Percentiles rank a stretch among this genome's conserved stretches.
Conservation (phyloP, 1,284 basidiomycete species). For the Apiotrichum mycotoxinovorans region DNA sequence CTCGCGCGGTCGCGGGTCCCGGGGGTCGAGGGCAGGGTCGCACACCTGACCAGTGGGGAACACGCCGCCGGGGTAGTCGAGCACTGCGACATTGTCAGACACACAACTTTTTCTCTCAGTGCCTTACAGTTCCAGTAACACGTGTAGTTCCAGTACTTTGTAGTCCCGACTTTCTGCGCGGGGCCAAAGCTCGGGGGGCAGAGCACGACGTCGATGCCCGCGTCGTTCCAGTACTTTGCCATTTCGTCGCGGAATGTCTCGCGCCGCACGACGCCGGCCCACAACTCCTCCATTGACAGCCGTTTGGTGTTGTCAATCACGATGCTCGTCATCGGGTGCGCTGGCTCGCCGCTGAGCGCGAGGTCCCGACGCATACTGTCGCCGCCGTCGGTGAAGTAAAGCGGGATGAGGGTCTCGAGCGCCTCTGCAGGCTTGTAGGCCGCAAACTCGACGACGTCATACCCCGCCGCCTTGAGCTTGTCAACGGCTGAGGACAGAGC, state of each 20-base stretch:
- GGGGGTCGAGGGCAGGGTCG: constrained; percentile 4
- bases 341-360: constrained; percentile 29
- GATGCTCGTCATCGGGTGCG: constrained; percentile 17
- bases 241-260: constrained; percentile 8
- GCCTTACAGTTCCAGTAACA: constrained; percentile 50
- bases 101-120: background rate
- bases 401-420: constrained; percentile 28
- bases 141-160: constrained; percentile 55
- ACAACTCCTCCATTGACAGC: too few species aligned
- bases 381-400: constrained; percentile 44
- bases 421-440: constrained; percentile 23
- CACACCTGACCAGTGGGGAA: constrained; percentile 60
- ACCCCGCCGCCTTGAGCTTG: constrained; percentile 26
- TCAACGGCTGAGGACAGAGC: constrained; percentile 33
- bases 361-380: constrained; percentile 21
- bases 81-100: constrained; percentile 25
- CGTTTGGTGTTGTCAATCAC: background rate
- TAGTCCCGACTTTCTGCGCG: constrained; percentile 31
- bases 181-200: constrained; percentile 35
- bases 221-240: constrained; percentile 22
- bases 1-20: constrained; percentile 22
- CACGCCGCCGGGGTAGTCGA: constrained; percentile 65
- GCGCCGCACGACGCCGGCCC: constrained; percentile 6
- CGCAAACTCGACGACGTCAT: constrained; percentile 29
- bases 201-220: background rate